Base-by-base conservation (phyloP, 805 yeast genomes). In the Cyberlindnera petersonii region DNA sequence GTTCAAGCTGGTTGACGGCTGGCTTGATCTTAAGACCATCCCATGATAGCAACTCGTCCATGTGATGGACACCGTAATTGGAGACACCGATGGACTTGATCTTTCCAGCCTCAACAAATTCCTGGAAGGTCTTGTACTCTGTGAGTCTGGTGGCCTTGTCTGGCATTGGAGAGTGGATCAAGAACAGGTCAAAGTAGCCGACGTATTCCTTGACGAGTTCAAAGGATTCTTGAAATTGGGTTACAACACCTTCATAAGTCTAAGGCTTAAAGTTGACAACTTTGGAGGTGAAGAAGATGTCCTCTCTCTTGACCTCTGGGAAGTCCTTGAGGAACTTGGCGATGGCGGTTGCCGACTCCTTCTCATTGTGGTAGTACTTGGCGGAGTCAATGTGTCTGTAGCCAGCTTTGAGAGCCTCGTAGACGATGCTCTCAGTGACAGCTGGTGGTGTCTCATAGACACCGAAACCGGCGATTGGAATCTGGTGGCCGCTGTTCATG, bases 321-420 rank as follows among this genome's bases (percentile, higher is more conserved):
- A 14, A 56, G 51, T 10, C 76, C 74, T 41, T 66, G 70, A 76
- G 63, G 40, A 72, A 58, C 42, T 70, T 71, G 37, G 69, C 65
- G 44, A 79, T 56, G 4, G 69, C 93, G 37, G 69, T 66, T 23
- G 94, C 88, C 11, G 82, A 81, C 48, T 75, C 80, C 11, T 11
- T 22, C 30, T 42, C 46, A 20, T 82, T 82, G 2, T 70, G 71
- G 56, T 84, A 84, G 35, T 72, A 66, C 49, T 72, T 74, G 4
- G 91, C 91, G 16, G 88, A 75, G 58, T 84, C 93, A 47, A 84
- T 76, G 58, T 79, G 87, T 48, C 81, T 71, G 59, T 81, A 83
- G 7, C 89, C 89, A 13, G 67, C 67, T 53, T 74, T 68, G 38
- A 82, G 63, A 6, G 89, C 91, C 28, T 72, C 68, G 44, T 68